Conservation (phyloP, 2,329 filamentous ascomycete species). For the Acrocalymma vagum region DNA sequence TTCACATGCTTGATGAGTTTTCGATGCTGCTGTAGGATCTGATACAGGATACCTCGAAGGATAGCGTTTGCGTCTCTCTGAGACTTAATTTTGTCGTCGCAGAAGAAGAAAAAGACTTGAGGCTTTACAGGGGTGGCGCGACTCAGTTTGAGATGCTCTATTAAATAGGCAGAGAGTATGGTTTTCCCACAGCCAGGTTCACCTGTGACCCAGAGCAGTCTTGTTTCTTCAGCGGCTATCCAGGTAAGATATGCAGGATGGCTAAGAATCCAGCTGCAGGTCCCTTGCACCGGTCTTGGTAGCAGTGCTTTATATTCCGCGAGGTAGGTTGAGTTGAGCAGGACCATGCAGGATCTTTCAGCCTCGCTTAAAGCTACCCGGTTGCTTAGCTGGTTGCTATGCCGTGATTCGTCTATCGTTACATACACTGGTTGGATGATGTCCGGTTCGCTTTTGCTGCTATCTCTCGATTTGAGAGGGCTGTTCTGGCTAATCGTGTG, state of each 20-base stretch:
- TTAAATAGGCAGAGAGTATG: constrained; percentile 45
- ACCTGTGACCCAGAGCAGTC: constrained; percentile 49
- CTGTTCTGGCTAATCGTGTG: constrained; percentile 16
- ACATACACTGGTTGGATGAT: constrained; percentile 25
- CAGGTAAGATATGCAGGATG: constrained; percentile 40
- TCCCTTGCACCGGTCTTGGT: constrained; percentile 41
- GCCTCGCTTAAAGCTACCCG: constrained; percentile 39
- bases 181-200: constrained; percentile 51
- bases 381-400: constrained; percentile 17
- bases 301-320: constrained; percentile 39
- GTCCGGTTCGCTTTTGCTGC: constrained; percentile 11
- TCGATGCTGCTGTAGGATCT: constrained; percentile 43
- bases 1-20: constrained; percentile 44
- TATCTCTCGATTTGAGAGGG: constrained; percentile 17
- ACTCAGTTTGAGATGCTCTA: constrained; percentile 34
- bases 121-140: constrained; percentile 5
- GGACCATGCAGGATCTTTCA: constrained; percentile 42
- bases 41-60: constrained; percentile 46
- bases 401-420: constrained; percentile 2
- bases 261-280: constrained; percentile 48
- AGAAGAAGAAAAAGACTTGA: constrained; percentile 44
- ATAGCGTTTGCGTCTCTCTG: constrained; percentile 48
- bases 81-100: constrained; percentile 44
- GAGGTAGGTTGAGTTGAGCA: constrained; percentile 41
- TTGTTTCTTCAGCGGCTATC: constrained; percentile 33